phyloP scores from a whole-genome alignment of 2,329 filamentous ascomycete genomes.

The Apiospora rasikravindrae region DNA sequence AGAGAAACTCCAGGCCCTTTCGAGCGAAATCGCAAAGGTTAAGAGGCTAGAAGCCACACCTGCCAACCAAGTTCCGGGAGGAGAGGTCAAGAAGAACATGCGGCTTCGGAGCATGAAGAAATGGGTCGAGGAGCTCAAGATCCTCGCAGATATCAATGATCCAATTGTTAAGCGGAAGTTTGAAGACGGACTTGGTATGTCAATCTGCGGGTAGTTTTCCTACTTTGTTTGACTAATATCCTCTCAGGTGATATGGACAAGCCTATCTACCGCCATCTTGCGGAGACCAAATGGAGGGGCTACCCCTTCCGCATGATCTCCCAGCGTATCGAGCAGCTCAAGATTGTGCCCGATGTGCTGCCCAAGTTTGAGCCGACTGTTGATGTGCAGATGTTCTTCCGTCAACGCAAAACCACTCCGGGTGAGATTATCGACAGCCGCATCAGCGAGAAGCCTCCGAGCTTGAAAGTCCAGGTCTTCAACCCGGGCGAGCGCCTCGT shows the following conservation, averaged over 20 bases:
- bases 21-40: conserved; percentile 71
- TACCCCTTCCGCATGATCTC: conserved; percentile 80
- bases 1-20: conserved; percentile 79
- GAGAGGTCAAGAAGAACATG: conserved; percentile 67
- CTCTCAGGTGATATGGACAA: conserved; percentile 87
- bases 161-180: conserved; percentile 91
- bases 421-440: conserved; percentile 79
- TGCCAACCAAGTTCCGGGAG: conserved; percentile 62
- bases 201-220: not conserved
- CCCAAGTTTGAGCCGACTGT: conserved; percentile 77
- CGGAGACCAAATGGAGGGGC: conserved; percentile 84
- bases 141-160: conserved; percentile 93
- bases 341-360: conserved; percentile 86
- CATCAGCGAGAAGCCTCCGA: conserved; percentile 75
- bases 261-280: conserved; percentile 91
- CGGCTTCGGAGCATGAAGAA: conserved; percentile 72
- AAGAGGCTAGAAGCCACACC: conserved; percentile 66
- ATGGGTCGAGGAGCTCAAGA: conserved; percentile 80
- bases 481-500: conserved; percentile 81
- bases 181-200: conserved; percentile 85
- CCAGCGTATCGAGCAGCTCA: conserved; percentile 87
- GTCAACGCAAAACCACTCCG: conserved; percentile 69
- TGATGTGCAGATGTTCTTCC: conserved; percentile 84
- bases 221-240: conserved; percentile 27
- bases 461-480: conserved; percentile 84